Conservation (phyloP, 768 basidiomycete genomes). For the Tulasnella calospora region DNA sequence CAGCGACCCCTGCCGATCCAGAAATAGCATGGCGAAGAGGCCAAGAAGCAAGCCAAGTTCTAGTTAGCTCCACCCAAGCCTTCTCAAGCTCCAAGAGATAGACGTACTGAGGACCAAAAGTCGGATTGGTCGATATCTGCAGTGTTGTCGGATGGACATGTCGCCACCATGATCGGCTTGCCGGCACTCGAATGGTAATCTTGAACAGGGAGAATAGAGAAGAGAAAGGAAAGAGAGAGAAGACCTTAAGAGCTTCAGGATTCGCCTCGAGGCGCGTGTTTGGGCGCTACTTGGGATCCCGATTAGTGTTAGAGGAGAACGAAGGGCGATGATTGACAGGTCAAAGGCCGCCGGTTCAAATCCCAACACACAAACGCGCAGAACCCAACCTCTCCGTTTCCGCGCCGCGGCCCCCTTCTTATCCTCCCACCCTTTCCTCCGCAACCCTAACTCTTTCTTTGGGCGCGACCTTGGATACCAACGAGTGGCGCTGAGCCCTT, state of each 20-base stretch:
- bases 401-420: neutral
- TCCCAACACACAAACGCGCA: neutral
- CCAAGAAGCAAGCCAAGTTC: neutral
- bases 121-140: slow-evolving; percentile 50
- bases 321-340: slow-evolving; percentile 1
- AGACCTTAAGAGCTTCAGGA: neutral
- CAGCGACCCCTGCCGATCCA: neutral
- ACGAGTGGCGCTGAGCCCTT: no score
- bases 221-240: neutral
- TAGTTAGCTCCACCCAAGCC: neutral
- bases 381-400: slow-evolving; percentile 3
- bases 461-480: neutral
- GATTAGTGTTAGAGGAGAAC: neutral
- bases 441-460: neutral
- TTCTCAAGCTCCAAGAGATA: slow-evolving; percentile 20
- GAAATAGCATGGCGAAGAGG: neutral
- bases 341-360: neutral
- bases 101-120: slow-evolving; percentile 58
- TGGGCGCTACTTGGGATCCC: neutral
- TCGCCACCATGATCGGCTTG: slow-evolving; percentile 7
- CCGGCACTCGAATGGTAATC: neutral
- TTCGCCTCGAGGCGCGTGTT: neutral
- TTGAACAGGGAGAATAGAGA: neutral
- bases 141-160: slow-evolving; percentile 38
- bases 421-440: neutral